Evolutionary conservation across 2,329 filamentous ascomycete species (phyloP).

Genomic region (Neofusicoccum laricinum): DNA sequence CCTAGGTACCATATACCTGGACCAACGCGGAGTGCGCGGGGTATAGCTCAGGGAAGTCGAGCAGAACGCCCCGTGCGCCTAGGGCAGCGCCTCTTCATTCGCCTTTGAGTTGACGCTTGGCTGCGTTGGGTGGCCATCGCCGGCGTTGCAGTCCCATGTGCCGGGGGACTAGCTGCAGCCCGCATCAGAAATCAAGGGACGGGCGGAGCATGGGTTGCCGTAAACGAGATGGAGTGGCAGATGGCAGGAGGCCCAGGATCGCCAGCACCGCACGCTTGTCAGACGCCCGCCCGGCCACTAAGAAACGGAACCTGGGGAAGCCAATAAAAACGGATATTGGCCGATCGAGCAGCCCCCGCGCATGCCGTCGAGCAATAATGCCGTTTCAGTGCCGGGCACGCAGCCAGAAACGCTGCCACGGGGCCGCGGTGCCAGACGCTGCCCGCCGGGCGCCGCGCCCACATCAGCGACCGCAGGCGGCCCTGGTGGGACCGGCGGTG

Average conservation of each 20-base stretch:
- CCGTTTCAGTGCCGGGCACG: conserved; percentile 11
- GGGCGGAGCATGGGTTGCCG: conserved; percentile 16
- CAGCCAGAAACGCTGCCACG: neutral
- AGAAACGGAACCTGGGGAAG: conserved; percentile 12
- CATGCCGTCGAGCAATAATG: conserved; percentile 3
- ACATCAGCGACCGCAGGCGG: neutral
- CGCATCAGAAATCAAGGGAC: conserved; percentile 17
- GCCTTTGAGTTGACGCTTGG: conserved; percentile 17
- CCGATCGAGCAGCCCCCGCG: conserved; percentile 24
- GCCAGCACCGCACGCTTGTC: conserved; percentile 17
- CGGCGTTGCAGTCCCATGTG: conserved; percentile 15
- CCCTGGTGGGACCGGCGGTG: conserved; percentile 6
- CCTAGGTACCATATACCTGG: conserved; percentile 36
- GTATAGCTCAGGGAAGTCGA: conserved; percentile 29
- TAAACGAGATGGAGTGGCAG: conserved; percentile 18
- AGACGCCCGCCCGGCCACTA: conserved; percentile 14
- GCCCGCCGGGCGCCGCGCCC: neutral
- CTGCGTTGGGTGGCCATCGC: conserved; percentile 15
- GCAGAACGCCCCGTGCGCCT: conserved; percentile 15
- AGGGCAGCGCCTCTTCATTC: conserved; percentile 6
- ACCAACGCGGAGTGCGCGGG: conserved; percentile 30
- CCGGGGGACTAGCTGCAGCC: conserved; percentile 14
- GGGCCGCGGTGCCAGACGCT: neutral
- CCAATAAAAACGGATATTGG: conserved; percentile 38
- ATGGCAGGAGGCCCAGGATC: conserved; percentile 14